These are phyloP conservation scores for Vigna nakashimae DNA, from an alignment of 306 rosid species.

Conservation along the genomic window DNA sequence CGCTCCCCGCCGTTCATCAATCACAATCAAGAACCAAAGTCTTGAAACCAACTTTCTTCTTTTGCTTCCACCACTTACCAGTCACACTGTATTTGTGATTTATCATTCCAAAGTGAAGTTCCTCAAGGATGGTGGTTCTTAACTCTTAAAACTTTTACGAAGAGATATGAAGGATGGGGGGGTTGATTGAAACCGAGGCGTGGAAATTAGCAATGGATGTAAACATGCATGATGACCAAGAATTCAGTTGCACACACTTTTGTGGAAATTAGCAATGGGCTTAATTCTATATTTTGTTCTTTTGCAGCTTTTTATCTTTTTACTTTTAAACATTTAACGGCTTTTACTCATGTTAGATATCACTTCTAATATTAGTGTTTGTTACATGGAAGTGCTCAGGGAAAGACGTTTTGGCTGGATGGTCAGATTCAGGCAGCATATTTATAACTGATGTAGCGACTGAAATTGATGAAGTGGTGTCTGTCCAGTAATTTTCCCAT, in stretches of 20 bases:
- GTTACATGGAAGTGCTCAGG: slow-evolving; percentile 73
- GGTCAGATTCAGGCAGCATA: slow-evolving; percentile 90
- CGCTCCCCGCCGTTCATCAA: too few relatives aligned
- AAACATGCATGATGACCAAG: slow-evolving; percentile 18
- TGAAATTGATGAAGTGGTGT: slow-evolving; percentile 23
- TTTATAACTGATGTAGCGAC: slow-evolving; percentile 68
- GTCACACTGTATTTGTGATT: too few relatives aligned
- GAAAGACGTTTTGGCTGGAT: slow-evolving; percentile 86
- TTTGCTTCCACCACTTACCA: too few relatives aligned
- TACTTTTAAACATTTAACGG: too few relatives aligned
- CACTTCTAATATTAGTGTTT: slow-evolving; percentile 34
- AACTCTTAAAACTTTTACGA: too few relatives aligned
- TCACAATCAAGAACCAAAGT: too few relatives aligned
- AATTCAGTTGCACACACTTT: not conserved
- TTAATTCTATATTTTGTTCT: slow-evolving; percentile 1
- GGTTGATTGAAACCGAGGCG: slow-evolving; percentile 12
- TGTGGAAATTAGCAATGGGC: not conserved
- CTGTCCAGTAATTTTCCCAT: slow-evolving; percentile 26
- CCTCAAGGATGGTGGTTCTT: not conserved
- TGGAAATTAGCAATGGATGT: slow-evolving; percentile 15
- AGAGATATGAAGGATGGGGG: too few relatives aligned
- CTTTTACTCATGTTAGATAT: too few relatives aligned
- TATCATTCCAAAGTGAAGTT: slow-evolving; percentile 21
- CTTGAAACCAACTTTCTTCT: too few relatives aligned
- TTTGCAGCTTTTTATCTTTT: not conserved